Evolutionary conservation across 2,329 filamentous ascomycete species (phyloP), one percentile per base, ranked within the genome.

Genomic region (Exophiala spinifera): DNA sequence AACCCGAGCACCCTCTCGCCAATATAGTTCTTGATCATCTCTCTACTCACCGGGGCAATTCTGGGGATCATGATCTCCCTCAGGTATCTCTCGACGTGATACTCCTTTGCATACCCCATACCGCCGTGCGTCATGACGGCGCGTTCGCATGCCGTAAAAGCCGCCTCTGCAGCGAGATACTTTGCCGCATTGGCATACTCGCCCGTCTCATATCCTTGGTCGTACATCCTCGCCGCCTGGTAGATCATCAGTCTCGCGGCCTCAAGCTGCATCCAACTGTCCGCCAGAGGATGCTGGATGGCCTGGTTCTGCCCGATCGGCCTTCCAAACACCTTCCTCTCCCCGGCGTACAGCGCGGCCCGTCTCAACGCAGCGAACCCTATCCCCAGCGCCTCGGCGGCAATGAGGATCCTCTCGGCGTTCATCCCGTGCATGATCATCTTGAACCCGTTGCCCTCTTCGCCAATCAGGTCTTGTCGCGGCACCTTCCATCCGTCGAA

Each of bases 71-170:
- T 76, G 49, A 77, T 79, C 66, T 84, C 81, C 34, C 82, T 71
- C 49, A 84, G 61, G 66, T 81, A 85, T 44, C 82, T 69, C 67
- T 84, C 81, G 1, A 84, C 82, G 65, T 85, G 78, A 62, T 83
- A 84, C 62, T 84, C 82, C 55, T 79, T 76, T 5, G 81, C 81
- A 69, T 84, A 85, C 0, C 81, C 81, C 81, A 84, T 85, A 0
- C 82, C 82, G 23, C 82, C 81, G 64, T 82, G 80, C 2, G 75
- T 74, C 58, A 84, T 66, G 5, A 83, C 74, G n/a, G 79, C 79
- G 28, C 79, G 68, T 61, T 85, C 82, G 62, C 81, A 84, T 0
- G 81, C 81, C 2, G 72, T 78, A 62, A 83, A 85, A 0, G 80
- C 80, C 0, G 82, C 81, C 61, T 85, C 82, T 0, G 80, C 82